Evolutionary conservation across 2,329 filamentous ascomycete species (phyloP).

Genomic region (Verticillium nonalfalfae): DNA sequence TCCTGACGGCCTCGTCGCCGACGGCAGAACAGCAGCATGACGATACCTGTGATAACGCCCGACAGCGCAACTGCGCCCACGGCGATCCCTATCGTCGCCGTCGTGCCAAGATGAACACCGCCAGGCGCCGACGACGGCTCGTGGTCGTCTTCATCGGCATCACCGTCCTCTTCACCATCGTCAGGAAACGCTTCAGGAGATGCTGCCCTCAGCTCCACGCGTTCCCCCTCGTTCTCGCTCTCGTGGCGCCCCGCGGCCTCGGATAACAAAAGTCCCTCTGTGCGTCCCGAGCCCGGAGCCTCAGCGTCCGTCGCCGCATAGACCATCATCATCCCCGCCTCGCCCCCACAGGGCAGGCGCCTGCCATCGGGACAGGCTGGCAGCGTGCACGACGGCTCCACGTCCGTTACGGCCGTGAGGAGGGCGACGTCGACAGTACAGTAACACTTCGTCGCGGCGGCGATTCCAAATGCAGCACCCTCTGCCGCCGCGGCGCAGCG

Average conservation of each 20-base stretch:
- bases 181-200: not conserved
- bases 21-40: constrained; percentile 4
- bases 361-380: not conserved
- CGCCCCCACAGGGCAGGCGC: not conserved
- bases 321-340: constrained; percentile 2
- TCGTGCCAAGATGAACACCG: not conserved
- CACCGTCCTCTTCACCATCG: not conserved
- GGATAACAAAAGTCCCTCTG: not conserved
- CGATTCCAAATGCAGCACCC: constrained; percentile 22
- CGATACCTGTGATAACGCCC: constrained; percentile 1
- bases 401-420: not conserved
- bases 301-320: constrained; percentile 5
- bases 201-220: not conserved
- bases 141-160: not conserved
- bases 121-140: not conserved
- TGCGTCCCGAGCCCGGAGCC: not conserved
- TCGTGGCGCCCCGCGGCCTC: not conserved
- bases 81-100: constrained; percentile 3
- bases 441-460: constrained; percentile 28
- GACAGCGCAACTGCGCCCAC: constrained; percentile 1
- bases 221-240: not conserved
- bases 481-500: not conserved
- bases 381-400: constrained; percentile 3
- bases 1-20: not conserved
- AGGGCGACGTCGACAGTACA: constrained; percentile 15